phyloP scores from a whole-genome alignment of 108 stramenopile species.

The Cyclotella cryptica region DNA sequence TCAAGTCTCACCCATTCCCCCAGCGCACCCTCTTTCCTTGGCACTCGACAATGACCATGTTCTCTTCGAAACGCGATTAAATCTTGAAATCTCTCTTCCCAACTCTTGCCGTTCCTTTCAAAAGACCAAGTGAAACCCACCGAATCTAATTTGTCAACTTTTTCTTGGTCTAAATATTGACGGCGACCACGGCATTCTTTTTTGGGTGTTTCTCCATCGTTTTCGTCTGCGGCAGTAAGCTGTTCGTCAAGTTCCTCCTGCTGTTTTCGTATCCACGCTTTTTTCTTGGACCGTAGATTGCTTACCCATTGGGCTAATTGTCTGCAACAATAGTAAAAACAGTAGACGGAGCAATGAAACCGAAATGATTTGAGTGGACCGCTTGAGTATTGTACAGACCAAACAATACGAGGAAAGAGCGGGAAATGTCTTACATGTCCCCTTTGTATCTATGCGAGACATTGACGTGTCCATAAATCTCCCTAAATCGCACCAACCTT shows the following conservation, averaged over 20 bases:
- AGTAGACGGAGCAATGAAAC: not conserved
- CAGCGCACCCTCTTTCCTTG: constrained; percentile 10
- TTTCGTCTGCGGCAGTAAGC: not conserved
- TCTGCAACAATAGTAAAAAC: not conserved
- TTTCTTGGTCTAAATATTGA: not conserved
- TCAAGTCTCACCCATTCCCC: constrained; percentile 16
- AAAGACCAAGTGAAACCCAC: constrained; percentile 16
- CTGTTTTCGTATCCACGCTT: not conserved
- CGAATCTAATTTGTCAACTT: constrained; percentile 1
- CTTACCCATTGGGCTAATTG: constrained; percentile 13
- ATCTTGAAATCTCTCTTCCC: constrained; percentile 23
- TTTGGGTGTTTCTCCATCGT: constrained; percentile 3
- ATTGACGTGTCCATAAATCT: constrained; percentile 13
- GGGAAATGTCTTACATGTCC: not conserved
- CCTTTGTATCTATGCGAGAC: constrained; percentile 6
- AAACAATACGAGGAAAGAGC: not conserved
- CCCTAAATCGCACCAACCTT: not conserved
- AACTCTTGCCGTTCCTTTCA: not conserved
- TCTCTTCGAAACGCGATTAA: constrained; percentile 2
- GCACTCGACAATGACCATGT: constrained; percentile 17
- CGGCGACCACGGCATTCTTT: not conserved
- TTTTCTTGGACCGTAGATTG: constrained; percentile 11
- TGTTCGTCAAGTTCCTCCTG: not conserved
- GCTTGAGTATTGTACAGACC: not conserved
- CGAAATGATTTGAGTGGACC: not conserved